Evolutionary conservation across 2,329 filamentous ascomycete genomes (phyloP), one percentile per base, ranked within the genome.

Genomic region (Tolypocladium inflatum): DNA sequence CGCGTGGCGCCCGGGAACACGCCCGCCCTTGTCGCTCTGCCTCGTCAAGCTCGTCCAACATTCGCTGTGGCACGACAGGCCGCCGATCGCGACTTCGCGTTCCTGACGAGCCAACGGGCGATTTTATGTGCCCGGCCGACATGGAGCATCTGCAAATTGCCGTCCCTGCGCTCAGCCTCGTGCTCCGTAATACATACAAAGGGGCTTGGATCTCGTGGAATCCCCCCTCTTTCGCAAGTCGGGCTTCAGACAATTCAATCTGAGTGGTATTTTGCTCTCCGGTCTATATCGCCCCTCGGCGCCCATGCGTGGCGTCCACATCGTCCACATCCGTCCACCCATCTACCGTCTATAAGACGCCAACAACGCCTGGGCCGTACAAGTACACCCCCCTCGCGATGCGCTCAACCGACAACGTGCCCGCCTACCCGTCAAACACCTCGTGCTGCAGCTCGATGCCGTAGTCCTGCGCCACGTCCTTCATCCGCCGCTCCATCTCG

Each of bases 361-460:
- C 30, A 8, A 30, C 30, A 33, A 33, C 26, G 48, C 26, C 48
- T 9, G 4, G 19, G 13, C 45, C 26, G 48, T 51, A 35, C 19
- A 10, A 15, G 30, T 37, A 21, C 30, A 37, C 30, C 26, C 45
- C 26, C 45, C 26, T 50, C 45, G 23, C 43, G 13, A 51, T 35
- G 48, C 30, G 21, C 1, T 17, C 6, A 2, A 6, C 15, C 35
- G 30, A 10, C 26, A 2, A 26, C n/a, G 4, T 11, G 38, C 38
- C 21, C 39, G 30, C 9, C 66, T 66, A 96, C 4, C 93, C 92
- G 58, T 95, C 90, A 74, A 97, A 97, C 2, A 96, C 82, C 45
- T 86, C 85, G 70, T 95, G 90, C 69, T 96, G 89, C 63, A 97
- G 74, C 72, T 97, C 92, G 3, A 97, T 84, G 0, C 94, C 94